Base-by-base conservation (phyloP, 371 early-diverging fungal species). In the Funneliformis caledonium region DNA sequence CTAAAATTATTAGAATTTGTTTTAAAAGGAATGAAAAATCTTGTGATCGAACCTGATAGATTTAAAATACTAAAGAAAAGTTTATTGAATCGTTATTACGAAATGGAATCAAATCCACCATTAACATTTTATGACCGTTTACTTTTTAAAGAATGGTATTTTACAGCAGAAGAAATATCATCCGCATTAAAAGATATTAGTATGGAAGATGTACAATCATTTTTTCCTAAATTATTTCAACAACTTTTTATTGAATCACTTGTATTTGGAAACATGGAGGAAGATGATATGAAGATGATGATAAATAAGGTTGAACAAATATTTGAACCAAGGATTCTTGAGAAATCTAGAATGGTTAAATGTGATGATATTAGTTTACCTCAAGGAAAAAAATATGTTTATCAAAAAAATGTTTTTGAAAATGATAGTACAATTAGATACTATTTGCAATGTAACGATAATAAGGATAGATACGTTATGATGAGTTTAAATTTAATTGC, bases 111-210 rank as follows among this genome's bases (percentile, higher is more conserved):
- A 78, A 93, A 94, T 70, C 87, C 93, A 31, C 96, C 96, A 26
- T 81, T 88, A 90, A 72, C 96, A 95, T 76, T 94, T 76, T 93
- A 94, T 84, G 93, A 94, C 84, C 85, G 37, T 91, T 16, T 89
- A 90, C 0, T 93, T 92, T 78, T 82, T 96, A 62, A 93, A 91
- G 16, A 94, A 93, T 83, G 94, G 94, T 72, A 86, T 86, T 64
- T 88, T 94, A 82, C 97, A 95, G 95, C 92, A 94, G 90, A 92
- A 14, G 96, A 96, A 76, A 96, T 95, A 83, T 85, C 94, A 33
- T 88, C 83, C 0, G 92, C 86, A 61, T 74, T 76, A 22, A 47
- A 76, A 0, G 14, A 43, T 31, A 26, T 76, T 1, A 37, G 22
- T 22, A 14, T 14, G 62, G 43, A 76, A 47, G 76, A 76, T 43